Conservation (phyloP, 2,329 filamentous ascomycete genomes). For the Ophiostoma quercus region DNA sequence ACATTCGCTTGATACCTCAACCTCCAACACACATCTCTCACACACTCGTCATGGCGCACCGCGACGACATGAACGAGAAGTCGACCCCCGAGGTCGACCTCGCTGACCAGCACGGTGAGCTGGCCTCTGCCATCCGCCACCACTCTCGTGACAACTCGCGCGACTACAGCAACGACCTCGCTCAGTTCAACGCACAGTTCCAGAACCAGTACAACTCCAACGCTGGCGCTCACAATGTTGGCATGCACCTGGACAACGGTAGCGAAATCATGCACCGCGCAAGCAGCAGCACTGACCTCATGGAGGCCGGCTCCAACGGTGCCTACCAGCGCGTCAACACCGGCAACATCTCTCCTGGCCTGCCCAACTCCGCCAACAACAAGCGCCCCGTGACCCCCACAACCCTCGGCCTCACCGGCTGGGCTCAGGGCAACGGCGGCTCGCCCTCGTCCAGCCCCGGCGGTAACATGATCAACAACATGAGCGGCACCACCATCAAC, state of each 20-base stretch:
- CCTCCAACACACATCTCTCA: background rate
- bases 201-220: constrained; percentile 8
- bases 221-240: background rate
- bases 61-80: constrained; percentile 21
- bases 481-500: constrained; percentile 14
- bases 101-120: constrained; percentile 19
- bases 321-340: constrained; percentile 9
- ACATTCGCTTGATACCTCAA: background rate
- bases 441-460: constrained; percentile 8
- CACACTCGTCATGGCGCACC: background rate
- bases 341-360: constrained; percentile 2
- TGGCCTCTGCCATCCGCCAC: constrained; percentile 10
- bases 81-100: constrained; percentile 11
- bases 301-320: background rate
- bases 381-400: constrained; percentile 24
- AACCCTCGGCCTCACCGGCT: constrained; percentile 22
- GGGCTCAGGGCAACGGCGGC: constrained; percentile 10
- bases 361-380: constrained; percentile 10
- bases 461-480: constrained; percentile 4
- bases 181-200: constrained; percentile 18
- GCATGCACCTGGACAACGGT: background rate
- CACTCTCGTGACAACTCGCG: constrained; percentile 22
- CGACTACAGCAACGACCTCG: constrained; percentile 9
- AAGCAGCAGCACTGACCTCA: constrained; percentile 11
- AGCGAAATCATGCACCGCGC: constrained; percentile 15